phyloP scores from a whole-genome alignment of 768 basidiomycete species.

The Cystobasidium ongulense region DNA sequence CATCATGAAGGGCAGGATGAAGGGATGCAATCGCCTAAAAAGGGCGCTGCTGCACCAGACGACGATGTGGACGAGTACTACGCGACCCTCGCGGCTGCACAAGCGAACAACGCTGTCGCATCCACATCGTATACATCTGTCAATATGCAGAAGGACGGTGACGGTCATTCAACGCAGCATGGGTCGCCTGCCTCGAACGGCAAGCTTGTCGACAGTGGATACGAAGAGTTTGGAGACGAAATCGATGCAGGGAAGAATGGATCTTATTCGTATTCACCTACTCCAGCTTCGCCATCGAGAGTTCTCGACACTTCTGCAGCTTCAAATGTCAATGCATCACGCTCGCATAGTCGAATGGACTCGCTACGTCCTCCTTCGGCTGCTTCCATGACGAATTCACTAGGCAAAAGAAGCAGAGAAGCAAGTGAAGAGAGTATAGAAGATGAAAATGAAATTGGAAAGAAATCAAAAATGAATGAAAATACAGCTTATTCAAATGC shows the following conservation, averaged over 20 bases:
- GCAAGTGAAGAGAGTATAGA: conserved; percentile 43
- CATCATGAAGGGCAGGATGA: background rate
- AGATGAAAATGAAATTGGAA: conserved; percentile 49
- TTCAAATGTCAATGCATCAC: background rate
- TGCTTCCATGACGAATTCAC: background rate
- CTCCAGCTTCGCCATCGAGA: background rate
- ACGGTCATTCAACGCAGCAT: conserved; percentile 37
- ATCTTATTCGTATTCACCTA: background rate
- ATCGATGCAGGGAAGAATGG: background rate
- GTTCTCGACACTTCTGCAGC: background rate
- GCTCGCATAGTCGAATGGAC: background rate
- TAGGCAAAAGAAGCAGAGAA: conserved; percentile 32
- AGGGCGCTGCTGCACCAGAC: background rate
- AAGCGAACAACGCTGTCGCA: background rate
- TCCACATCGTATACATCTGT: background rate
- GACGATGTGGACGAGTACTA: conserved; percentile 42
- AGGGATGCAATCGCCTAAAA: background rate
- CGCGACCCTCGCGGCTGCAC: conserved; percentile 35
- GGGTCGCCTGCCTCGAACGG: background rate
- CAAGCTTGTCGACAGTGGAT: background rate
- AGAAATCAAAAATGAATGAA: conserved; percentile 15
- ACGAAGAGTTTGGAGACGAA: conserved; percentile 33
- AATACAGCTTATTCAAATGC: background rate
- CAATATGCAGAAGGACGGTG: conserved; percentile 10
- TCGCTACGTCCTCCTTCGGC: conserved; percentile 21